Evolutionary conservation across 2,329 filamentous ascomycete genomes (phyloP).

Genomic region (Venturia nashicola): DNA sequence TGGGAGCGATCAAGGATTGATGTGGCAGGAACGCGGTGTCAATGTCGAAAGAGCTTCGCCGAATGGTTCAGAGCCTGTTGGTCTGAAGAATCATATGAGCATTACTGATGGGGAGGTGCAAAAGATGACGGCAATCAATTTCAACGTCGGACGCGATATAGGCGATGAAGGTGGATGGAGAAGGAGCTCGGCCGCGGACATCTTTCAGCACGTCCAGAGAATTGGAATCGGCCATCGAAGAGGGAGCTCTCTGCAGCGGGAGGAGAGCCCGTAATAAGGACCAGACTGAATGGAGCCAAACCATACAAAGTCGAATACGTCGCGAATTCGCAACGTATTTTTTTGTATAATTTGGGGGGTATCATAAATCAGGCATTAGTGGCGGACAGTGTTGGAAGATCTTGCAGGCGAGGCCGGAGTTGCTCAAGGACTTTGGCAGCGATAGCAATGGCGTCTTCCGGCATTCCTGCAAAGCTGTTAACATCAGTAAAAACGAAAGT

Average conservation of each 20-base stretch:
- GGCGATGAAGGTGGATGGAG: neutral
- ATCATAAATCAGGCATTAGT: neutral
- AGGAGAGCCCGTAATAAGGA: neutral
- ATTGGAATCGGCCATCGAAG: neutral
- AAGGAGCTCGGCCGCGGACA: neutral
- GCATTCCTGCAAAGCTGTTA: slow-evolving; percentile 39
- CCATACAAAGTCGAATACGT: neutral
- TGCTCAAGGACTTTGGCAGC: slow-evolving; percentile 47
- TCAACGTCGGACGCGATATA: neutral
- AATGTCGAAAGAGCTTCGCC: neutral
- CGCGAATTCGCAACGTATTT: neutral
- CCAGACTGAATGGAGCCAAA: neutral
- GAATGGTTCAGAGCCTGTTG: neutral
- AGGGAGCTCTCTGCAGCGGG: neutral
- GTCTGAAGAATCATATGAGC: neutral
- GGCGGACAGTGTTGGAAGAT: neutral
- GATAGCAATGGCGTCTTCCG: slow-evolving; percentile 55
- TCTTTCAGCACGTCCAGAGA: neutral
- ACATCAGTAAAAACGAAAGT: neutral
- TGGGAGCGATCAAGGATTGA: neutral
- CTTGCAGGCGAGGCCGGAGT: slow-evolving; percentile 11
- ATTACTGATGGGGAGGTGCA: neutral
- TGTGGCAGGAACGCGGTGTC: neutral
- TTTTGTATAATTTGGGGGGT: neutral
- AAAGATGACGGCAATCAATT: neutral